These are phyloP conservation scores for Lentinula raphanica DNA, from an alignment of 768 basidiomycete genomes.

Conservation along the genomic window DNA sequence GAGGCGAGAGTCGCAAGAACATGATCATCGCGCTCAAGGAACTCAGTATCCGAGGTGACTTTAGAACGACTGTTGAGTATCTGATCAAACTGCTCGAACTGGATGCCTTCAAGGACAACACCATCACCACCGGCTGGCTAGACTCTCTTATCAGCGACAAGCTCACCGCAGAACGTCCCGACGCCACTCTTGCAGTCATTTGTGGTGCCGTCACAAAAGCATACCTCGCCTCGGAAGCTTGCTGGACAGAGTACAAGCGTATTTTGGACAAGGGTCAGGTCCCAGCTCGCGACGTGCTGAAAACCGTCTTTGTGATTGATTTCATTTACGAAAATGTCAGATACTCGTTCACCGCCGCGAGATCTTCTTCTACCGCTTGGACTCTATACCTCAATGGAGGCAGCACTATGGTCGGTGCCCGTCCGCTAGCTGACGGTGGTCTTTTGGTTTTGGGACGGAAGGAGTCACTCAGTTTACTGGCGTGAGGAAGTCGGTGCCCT, in stretches of 20 bases:
- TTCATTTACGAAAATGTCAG: too few relatives aligned
- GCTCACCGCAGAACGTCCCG: conserved; percentile 95
- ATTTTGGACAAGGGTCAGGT: conserved; percentile 98
- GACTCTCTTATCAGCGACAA: conserved; percentile 96
- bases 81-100: conserved; percentile 96
- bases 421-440: conserved; percentile 92
- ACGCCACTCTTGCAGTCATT: conserved; percentile 86
- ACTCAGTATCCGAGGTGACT: too few relatives aligned
- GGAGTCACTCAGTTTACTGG: conserved; percentile 97
- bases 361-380: conserved; percentile 85
- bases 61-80: conserved; percentile 97
- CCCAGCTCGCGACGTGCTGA: conserved; percentile 87
- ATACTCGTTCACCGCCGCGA: conserved; percentile 93
- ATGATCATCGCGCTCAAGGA: conserved; percentile 99
- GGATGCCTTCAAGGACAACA: conserved; percentile 94
- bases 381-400: conserved; percentile 96
- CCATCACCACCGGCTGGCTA: conserved; percentile 97
- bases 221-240: conserved; percentile 82
- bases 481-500: conserved; percentile 95
- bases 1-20: conserved; percentile 92
- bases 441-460: conserved; percentile 84
- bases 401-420: conserved; percentile 84
- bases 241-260: conserved; percentile 89
- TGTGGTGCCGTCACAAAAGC: conserved; percentile 97
- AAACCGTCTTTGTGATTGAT: conserved; percentile 94